Base-by-base conservation (phyloP, 768 basidiomycete genomes). In the Podaxis rugospora region DNA sequence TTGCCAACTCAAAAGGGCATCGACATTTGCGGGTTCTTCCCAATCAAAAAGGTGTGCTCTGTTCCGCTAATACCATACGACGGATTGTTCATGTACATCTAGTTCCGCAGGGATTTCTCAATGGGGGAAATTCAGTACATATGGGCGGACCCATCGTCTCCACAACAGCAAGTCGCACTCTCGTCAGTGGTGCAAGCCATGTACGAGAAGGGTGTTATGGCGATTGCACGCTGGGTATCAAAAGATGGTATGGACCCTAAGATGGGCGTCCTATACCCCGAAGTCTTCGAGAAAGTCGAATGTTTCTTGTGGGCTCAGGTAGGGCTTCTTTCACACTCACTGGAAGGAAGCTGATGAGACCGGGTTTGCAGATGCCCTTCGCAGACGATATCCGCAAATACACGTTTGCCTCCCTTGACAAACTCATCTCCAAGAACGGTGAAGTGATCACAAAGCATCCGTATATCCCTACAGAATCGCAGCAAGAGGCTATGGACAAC, bases 321-420 rank as follows among this genome's bases (percentile, higher is more conserved):
- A 67, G 49, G 77, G 69, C 32, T 49, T 9, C 23, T 32, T 32
- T 44, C n/a, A 35, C 57, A 32, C 21, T 52, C 58, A 7, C 16
- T 10, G n/a, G 13, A 14, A 9, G 3, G n/a, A 23, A 42, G 21
- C 47, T n/a, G 5, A 23, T 39, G 5, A 47, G 16, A 21, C 16
- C 2, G 7, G 13, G 5, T 16, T 13, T 25, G n/a, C n/a, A 61
- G 93, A 84, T 98, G 83, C 96, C 96, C 0, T 98, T 97, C 68
- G 93, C 93, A 1, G 96, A 99, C 70, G 96, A 99, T 66, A 80
- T 94, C 55, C 85, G 94, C 61, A 90, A 86, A 64, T 93, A 92
- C 72, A 86, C 84, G 9, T 98, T 99, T 70, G 85, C 89, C 0
- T 92, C 92, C 0, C 80, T 98, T 28, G 32, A 47, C 42, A 79